These are phyloP conservation scores for Cryptosporidium meleagridis DNA, from an alignment of 169 alveolate species.

Conservation along the genomic window DNA sequence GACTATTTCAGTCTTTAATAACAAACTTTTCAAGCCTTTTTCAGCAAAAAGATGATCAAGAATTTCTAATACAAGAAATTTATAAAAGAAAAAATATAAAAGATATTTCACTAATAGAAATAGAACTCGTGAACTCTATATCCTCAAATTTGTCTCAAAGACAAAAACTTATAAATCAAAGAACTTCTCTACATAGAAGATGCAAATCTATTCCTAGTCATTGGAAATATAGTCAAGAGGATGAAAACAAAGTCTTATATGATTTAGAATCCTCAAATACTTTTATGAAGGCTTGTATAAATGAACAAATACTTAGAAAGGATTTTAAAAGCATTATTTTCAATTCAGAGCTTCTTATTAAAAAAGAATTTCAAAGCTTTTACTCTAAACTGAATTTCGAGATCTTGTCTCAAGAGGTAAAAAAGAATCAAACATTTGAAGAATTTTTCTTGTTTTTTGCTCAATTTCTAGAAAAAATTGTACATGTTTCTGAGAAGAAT, in stretches of 20 bases:
- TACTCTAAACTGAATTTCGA: constrained; percentile 25
- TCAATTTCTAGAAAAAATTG: constrained; percentile 40
- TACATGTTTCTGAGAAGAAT: neutral
- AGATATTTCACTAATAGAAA: neutral
- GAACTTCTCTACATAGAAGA: constrained; percentile 9
- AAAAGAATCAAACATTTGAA: neutral
- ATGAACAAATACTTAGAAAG: neutral
- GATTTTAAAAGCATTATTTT: neutral
- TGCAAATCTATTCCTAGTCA: constrained; percentile 20
- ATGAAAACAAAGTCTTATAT: neutral
- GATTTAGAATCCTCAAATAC: neutral
- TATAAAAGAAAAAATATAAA: neutral
- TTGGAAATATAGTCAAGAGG: neutral
- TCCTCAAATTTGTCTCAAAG: neutral
- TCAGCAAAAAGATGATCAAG: constrained; percentile 12
- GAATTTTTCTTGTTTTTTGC: constrained; percentile 8
- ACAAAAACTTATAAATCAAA: neutral
- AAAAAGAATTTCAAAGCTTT: constrained; percentile 12
- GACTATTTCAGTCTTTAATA: constrained; percentile 4
- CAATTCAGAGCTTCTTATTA: neutral
- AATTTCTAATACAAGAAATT: neutral
- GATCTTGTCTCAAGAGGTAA: neutral
- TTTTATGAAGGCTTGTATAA: neutral
- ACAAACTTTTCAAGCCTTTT: neutral
- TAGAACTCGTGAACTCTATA: neutral